Evolutionary conservation across 345 rosid species (phyloP), one percentile per base, ranked within the genome.

Genomic region (Cardiospermum halicacabum): DNA sequence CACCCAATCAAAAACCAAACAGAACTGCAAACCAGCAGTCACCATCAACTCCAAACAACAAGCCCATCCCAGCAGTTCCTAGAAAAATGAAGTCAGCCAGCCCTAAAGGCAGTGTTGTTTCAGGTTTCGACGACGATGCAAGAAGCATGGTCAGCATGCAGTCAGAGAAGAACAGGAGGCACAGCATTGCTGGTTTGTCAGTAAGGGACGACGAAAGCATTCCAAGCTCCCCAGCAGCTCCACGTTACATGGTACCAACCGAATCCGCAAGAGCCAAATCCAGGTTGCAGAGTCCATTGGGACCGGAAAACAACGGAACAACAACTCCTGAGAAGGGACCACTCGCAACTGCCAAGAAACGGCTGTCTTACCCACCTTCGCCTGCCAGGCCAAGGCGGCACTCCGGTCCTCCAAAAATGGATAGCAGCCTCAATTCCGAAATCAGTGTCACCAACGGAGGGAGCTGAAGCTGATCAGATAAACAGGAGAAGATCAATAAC

Each of bases 221-320:
- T 0, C 80, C 79, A 3, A 78, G 86, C 71, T 82, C 85, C 31
- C 82, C 84, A 18, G 30, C 71, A 50, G 78, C 86, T 63, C 97
- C 89, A 1, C 88, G 97, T 67, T 95, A 91, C 79, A 95, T 89
- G 97, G 89, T 89, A 50, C 81, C 96, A 16, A 95, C 99, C 0
- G 64, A 91, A 68, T 89, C 96, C 53, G 99, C 97, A 59, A 75
- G 83, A 73, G 97, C 96, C 1, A 91, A 84, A 77, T 79, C 91
- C 55, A 75, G 85, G 81, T 66, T 82, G 32, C 95, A 85, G 54
- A 84, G 80, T 28, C 81, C 91, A 5, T 11, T 65, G 47, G 84
- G 70, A 28, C 65, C 64, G 2, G 92, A 80, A 56, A 75, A 77
- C 53, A 87, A 77, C 21, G 91, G 84, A 21, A 78, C n/a, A n/a